A percentile compares a stretch with the other conserved stretches of the same genome.
phyloP scores from a whole-genome alignment of 371 early-diverging fungal species.

The Fennellomyces sp. region DNA sequence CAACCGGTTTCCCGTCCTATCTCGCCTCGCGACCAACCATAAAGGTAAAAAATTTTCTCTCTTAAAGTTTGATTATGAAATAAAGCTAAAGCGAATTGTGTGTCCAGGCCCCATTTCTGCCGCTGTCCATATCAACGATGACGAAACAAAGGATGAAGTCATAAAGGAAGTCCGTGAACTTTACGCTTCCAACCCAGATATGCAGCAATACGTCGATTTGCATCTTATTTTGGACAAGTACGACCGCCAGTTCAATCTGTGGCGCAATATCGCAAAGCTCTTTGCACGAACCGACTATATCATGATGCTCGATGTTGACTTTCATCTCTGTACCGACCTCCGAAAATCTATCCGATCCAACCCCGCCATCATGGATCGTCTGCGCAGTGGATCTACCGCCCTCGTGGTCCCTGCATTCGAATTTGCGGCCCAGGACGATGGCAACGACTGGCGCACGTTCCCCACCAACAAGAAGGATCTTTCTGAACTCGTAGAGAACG shows the following conservation, averaged over 20 bases:
- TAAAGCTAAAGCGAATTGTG: not conserved
- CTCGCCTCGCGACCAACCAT: conserved; percentile 62
- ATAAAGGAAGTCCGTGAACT: conserved; percentile 54
- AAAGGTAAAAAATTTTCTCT: conserved; percentile 34
- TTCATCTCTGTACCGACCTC: conserved; percentile 67
- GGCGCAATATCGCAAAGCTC: conserved; percentile 72
- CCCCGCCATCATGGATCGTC: conserved; percentile 36
- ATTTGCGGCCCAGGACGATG: conserved; percentile 57
- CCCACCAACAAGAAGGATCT: conserved; percentile 55
- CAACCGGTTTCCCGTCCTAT: conserved; percentile 54
- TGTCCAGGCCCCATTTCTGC: conserved; percentile 64
- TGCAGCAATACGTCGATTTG: conserved; percentile 63
- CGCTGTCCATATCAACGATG: conserved; percentile 65
- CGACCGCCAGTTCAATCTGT: conserved; percentile 74
- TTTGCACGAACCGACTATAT: conserved; percentile 70
- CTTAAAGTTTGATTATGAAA: not conserved
- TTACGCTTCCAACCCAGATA: conserved; percentile 52
- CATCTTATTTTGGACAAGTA: conserved; percentile 67
- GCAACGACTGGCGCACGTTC: conserved; percentile 55
- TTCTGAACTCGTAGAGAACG: conserved; percentile 37
- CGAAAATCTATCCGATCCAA: conserved; percentile 46
- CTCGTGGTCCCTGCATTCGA: conserved; percentile 73
- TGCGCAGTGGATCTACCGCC: conserved; percentile 54
- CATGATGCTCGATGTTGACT: conserved; percentile 76
- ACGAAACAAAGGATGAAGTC: conserved; percentile 48